Percentiles rank a stretch among this genome's conserved stretches.
phyloP scores from a whole-genome alignment of 2,329 filamentous ascomycete species.

The Calonectria hongkongensis region DNA sequence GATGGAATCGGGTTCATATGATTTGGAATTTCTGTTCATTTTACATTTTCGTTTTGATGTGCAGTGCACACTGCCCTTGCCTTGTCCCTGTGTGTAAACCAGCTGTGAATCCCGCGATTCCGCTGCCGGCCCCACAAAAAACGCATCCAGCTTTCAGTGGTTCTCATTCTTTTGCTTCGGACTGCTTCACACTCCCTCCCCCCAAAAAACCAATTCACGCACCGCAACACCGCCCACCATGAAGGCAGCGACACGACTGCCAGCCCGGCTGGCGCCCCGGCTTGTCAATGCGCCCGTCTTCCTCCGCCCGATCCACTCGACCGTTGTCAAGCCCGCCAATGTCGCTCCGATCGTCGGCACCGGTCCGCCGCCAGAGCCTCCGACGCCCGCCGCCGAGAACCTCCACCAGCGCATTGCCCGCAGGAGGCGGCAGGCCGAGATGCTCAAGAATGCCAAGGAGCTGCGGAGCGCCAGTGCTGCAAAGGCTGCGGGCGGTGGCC shows the following conservation, averaged over 20 bases:
- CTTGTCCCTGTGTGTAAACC: not conserved
- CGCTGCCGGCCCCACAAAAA: slow-evolving; percentile 1
- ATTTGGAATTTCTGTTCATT: too few relatives aligned
- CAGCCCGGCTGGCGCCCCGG: slow-evolving; percentile 60
- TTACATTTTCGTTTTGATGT: too few relatives aligned
- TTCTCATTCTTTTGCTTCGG: not conserved
- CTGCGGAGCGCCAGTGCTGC: slow-evolving; percentile 61
- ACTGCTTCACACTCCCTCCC: not conserved
- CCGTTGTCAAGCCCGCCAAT: slow-evolving; percentile 62
- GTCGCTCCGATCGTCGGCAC: slow-evolving; percentile 73
- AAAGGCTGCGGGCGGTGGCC: slow-evolving; percentile 63
- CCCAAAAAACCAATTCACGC: not conserved
- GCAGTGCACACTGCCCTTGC: too few relatives aligned
- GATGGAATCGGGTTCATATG: too few relatives aligned
- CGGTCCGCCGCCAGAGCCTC: slow-evolving; percentile 76
- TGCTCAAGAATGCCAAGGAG: slow-evolving; percentile 72
- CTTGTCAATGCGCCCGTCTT: slow-evolving; percentile 44
- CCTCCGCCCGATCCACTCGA: slow-evolving; percentile 58
- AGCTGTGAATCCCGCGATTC: not conserved
- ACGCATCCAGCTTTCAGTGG: not conserved
- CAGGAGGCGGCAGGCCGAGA: slow-evolving; percentile 72
- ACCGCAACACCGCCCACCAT: slow-evolving; percentile 56
- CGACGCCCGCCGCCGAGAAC: slow-evolving; percentile 65
- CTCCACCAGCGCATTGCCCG: slow-evolving; percentile 68
- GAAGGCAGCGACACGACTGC: slow-evolving; percentile 63